Evolutionary conservation across 805 yeast genomes (phyloP).

Genomic region (Teunomyces tritomae): DNA sequence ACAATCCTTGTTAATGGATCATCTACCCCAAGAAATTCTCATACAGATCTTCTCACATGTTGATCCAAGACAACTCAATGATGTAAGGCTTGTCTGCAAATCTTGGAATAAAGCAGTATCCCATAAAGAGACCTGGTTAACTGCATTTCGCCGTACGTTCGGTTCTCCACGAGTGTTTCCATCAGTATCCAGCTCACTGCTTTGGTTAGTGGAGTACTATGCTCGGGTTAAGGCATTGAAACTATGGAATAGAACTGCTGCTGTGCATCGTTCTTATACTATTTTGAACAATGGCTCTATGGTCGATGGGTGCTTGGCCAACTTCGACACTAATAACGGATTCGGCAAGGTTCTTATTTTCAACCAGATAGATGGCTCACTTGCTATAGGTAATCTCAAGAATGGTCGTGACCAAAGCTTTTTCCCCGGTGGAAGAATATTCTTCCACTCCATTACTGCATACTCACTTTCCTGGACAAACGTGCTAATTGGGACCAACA

Average conservation of each 20-base stretch:
- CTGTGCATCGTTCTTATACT: slow-evolving; percentile 25
- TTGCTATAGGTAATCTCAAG: slow-evolving; percentile 28
- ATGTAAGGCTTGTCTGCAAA: slow-evolving; percentile 44
- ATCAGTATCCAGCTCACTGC: slow-evolving; percentile 39
- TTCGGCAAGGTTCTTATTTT: slow-evolving; percentile 28
- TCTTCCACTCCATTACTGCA: slow-evolving; percentile 15
- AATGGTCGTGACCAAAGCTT: slow-evolving; percentile 38
- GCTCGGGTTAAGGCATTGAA: slow-evolving; percentile 32
- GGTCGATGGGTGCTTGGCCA: slow-evolving; percentile 20
- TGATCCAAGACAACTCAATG: slow-evolving; percentile 43
- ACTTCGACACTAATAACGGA: slow-evolving; percentile 21
- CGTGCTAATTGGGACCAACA: slow-evolving; percentile 24
- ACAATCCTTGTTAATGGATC: slow-evolving; percentile 13
- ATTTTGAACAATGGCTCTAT: slow-evolving; percentile 26
- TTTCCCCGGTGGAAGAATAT: slow-evolving; percentile 30
- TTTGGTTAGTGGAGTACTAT: slow-evolving; percentile 49
- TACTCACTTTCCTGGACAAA: slow-evolving; percentile 32
- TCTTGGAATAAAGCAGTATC: slow-evolving; percentile 45
- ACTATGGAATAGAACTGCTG: slow-evolving; percentile 40
- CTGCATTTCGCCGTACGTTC: slow-evolving; percentile 41
- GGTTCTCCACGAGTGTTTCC: slow-evolving; percentile 39
- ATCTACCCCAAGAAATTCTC: slow-evolving; percentile 48
- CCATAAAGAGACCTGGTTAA: slow-evolving; percentile 48
- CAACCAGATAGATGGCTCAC: slow-evolving; percentile 25
- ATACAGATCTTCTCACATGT: slow-evolving; percentile 44